Evolutionary conservation across 257 asterid genomes (phyloP), one percentile per base, ranked within the genome.

Genomic region (Solanum dulcamara): DNA sequence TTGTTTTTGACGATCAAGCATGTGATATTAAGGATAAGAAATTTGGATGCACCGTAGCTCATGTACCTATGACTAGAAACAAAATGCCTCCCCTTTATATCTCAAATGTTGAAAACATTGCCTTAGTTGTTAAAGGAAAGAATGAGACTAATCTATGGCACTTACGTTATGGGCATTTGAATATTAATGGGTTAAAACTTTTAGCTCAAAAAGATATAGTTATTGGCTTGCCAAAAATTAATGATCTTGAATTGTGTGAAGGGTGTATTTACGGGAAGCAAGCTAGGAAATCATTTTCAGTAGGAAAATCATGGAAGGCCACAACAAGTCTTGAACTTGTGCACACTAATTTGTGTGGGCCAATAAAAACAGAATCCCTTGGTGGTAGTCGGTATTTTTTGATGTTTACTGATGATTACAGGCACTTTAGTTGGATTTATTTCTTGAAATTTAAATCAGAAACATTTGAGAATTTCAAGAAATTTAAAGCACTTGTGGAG

Each of bases 181-280:
- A 88, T 59, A 2, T 79, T 17, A 72, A 85, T 2, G 32, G 79
- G 3, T 13, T 82, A 28, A 64, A 33, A 32, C 20, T 15, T 28
- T n/a, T 87, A n/a, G 32, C 15, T 55, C 10, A 81, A 32, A 86
- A 84, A 81, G 24, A 55, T 84, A 85, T 85, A 88, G 86, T 86
- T 75, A 6, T 66, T 51, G 57, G 88, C 18, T 20, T 89, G 2
- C 64, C 72, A 2, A 74, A 82, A 18, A 66, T 86, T 20, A 22
- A 35, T 12, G 10, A 10, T 7, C 38, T 84, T 80, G 59, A 60
- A 3, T 3, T 88, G 8, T 86, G 89, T 82, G 86, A 79, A 81
- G 74, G 33, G 14, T 33, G 44, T 50, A 64, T 85, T 11, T 85
- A 85, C 12, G 81, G 72, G 0, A 85, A 85, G 44, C 32, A 30